Evolutionary conservation across 305 asterid genomes (phyloP).

Genomic region (Plantago coronopus): DNA sequence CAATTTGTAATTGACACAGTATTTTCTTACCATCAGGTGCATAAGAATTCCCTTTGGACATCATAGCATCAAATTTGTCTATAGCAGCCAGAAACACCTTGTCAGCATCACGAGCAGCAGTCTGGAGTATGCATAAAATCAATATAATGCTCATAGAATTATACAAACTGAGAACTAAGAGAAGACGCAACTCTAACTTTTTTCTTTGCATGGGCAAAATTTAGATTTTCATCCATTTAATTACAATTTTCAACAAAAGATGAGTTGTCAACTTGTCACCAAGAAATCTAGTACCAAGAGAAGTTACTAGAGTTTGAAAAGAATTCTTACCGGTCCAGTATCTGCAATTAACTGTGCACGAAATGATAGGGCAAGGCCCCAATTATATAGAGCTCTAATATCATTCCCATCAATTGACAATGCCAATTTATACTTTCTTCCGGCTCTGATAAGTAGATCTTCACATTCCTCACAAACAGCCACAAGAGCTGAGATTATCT

Average conservation of each 20-base stretch:
- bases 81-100: constrained; percentile 88
- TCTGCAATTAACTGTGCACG: constrained; percentile 91
- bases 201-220: not conserved
- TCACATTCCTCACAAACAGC: constrained; percentile 78
- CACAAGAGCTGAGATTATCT: constrained; percentile 50
- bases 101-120: constrained; percentile 82
- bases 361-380: constrained; percentile 89
- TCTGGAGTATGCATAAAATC: constrained; percentile 40
- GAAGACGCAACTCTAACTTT: not conserved
- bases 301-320: constrained; percentile 11
- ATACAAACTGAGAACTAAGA: not conserved
- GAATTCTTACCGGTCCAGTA: constrained; percentile 73
- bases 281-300: constrained; percentile 7
- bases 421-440: constrained; percentile 75
- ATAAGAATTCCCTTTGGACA: constrained; percentile 69
- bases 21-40: constrained; percentile 67
- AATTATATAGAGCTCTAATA: constrained; percentile 77
- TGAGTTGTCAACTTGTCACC: constrained; percentile 4
- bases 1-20: not conserved
- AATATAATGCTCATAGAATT: constrained; percentile 4
- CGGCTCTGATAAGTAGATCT: constrained; percentile 75
- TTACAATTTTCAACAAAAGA: constrained; percentile 8
- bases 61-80: constrained; percentile 88
- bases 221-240: constrained; percentile 9
- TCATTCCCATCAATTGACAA: constrained; percentile 84